These are phyloP conservation scores for Ascochyta lentis DNA, from an alignment of 2,329 filamentous ascomycete genomes.

Conservation along the genomic window DNA sequence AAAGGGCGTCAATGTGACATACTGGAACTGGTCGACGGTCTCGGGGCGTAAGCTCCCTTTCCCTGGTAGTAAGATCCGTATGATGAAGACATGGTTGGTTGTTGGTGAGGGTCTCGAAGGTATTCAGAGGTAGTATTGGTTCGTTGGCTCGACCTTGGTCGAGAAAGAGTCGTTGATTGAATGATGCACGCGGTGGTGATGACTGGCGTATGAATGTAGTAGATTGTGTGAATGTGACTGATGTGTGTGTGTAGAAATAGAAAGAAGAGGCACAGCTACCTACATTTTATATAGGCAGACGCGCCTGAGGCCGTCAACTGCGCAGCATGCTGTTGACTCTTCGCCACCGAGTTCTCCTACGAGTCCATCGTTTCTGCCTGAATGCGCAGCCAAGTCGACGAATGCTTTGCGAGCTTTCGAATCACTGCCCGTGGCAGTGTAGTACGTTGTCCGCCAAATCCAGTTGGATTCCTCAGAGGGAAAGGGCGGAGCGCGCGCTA, in stretches of 20 bases:
- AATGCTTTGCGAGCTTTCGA: background rate
- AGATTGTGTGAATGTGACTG: background rate
- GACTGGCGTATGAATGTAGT: background rate
- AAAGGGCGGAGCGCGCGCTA: conserved; percentile 13
- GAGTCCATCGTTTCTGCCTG: conserved; percentile 12
- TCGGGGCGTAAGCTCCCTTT: background rate
- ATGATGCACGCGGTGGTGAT: background rate
- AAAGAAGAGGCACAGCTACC: background rate
- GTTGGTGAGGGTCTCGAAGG: background rate
- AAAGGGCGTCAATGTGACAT: background rate
- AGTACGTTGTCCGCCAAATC: background rate
- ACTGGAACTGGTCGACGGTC: conserved; percentile 1
- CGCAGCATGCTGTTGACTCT: background rate
- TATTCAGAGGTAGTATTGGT: background rate
- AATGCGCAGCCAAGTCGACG: conserved; percentile 1
- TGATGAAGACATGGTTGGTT: conserved; percentile 8
- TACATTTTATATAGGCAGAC: conserved; percentile 10
- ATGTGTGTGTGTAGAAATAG: background rate
- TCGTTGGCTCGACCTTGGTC: background rate
- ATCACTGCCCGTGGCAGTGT: conserved; percentile 14
- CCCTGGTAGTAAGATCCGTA: background rate
- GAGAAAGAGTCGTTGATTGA: background rate
- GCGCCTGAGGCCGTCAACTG: conserved; percentile 7
- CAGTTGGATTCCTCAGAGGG: conserved; percentile 4
- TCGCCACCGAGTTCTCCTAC: background rate